phyloP scores from a whole-genome alignment of 73 alveolate genomes.

The Symbiodinium pilosum region DNA sequence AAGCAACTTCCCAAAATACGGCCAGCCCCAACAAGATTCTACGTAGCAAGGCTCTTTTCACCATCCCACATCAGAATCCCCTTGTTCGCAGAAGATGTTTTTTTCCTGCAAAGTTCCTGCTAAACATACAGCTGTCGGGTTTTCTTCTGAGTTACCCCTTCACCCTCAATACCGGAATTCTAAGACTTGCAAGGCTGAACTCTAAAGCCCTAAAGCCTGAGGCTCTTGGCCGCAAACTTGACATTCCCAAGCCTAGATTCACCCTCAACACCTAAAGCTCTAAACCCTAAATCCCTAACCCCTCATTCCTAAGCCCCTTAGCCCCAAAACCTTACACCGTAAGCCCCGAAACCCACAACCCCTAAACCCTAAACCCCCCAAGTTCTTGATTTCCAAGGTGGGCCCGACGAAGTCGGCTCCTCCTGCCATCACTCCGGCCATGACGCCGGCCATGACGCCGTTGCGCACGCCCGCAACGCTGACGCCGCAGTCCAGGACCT shows the following conservation, averaged over 20 bases:
- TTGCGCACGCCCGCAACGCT: neutral
- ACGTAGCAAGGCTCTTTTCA: too few relatives aligned
- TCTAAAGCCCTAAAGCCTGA: neutral
- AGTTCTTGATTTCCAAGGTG: neutral
- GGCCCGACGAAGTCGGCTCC: slow-evolving; percentile 78
- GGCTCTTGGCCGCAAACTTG: too few relatives aligned
- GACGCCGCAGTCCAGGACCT: slow-evolving; percentile 2
- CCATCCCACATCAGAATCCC: too few relatives aligned
- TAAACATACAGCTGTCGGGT: too few relatives aligned
- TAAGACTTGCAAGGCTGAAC: neutral
- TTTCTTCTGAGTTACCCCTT: too few relatives aligned
- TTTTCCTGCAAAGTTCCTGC: too few relatives aligned
- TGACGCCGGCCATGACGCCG: slow-evolving; percentile 65
- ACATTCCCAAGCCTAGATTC: too few relatives aligned
- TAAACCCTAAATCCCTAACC: neutral
- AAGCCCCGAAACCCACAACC: neutral
- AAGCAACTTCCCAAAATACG: too few relatives aligned
- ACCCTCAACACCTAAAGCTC: neutral
- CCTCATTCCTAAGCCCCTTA: neutral
- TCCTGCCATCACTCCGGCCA: slow-evolving; percentile 70
- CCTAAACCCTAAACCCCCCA: neutral
- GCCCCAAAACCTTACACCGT: neutral
- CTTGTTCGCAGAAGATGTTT: too few relatives aligned
- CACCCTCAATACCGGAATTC: too few relatives aligned
- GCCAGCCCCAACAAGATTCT: too few relatives aligned